Conservation (phyloP, 768 basidiomycete genomes). For the Coprinellus micaceus region DNA sequence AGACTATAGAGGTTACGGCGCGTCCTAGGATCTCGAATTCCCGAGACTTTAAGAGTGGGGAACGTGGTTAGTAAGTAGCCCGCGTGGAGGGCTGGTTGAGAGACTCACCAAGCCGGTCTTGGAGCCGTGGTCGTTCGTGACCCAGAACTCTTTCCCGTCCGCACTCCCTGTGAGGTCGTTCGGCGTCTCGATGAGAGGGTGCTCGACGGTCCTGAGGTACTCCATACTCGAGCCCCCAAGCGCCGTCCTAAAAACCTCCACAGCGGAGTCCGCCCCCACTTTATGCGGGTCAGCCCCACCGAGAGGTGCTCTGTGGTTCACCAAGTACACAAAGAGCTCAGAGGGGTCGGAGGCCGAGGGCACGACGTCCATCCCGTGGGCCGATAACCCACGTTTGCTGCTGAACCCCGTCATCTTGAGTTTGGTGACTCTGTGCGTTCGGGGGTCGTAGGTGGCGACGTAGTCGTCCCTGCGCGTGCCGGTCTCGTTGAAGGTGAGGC, state of each 20-base stretch:
- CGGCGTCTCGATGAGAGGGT: constrained; percentile 56
- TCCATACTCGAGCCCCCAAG: constrained; percentile 40
- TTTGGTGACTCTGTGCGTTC: constrained; percentile 39
- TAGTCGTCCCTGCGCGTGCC: constrained; percentile 46
- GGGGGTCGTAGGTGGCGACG: constrained; percentile 57
- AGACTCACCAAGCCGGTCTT: constrained; percentile 53
- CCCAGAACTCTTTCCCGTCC: constrained; percentile 62
- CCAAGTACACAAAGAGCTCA: constrained; percentile 59
- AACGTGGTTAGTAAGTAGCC: background rate
- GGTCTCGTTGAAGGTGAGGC: constrained; percentile 31
- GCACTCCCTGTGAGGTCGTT: constrained; percentile 68
- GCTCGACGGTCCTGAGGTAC: constrained; percentile 56
- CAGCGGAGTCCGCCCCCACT: constrained; percentile 65
- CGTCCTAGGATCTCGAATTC: constrained; percentile 31
- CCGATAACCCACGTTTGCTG: constrained; percentile 41
- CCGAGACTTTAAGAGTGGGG: constrained; percentile 17
- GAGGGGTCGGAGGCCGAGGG: constrained; percentile 44
- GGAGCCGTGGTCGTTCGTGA: constrained; percentile 62
- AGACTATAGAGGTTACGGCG: constrained; percentile 50
- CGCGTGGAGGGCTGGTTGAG: background rate
- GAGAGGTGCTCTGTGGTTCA: constrained; percentile 64
- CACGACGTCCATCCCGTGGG: constrained; percentile 71
- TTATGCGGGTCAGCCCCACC: constrained; percentile 26
- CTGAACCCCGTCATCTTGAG: constrained; percentile 41
- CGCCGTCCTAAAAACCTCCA: constrained; percentile 65